A percentile compares a stretch with the other conserved stretches of the same genome.
Evolutionary conservation across 805 yeast species (phyloP).

Genomic region (Saturnispora dispora): DNA sequence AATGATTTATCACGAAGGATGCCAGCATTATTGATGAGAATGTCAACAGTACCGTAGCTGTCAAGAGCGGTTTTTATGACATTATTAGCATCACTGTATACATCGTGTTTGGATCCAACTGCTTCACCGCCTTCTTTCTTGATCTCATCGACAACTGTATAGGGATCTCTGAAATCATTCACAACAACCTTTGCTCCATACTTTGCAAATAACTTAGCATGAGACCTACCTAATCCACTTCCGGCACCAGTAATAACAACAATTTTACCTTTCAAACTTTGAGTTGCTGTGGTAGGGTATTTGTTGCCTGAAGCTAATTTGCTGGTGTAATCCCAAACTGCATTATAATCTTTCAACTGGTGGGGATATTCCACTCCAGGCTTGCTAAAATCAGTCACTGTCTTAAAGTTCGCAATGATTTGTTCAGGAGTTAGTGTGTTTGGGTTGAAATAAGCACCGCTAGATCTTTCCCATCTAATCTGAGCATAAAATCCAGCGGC

Average conservation of each 20-base stretch:
- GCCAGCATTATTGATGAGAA: slow-evolving; percentile 90
- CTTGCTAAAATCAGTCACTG: slow-evolving; percentile 54
- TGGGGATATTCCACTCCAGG: slow-evolving; percentile 57
- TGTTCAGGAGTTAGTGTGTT: slow-evolving; percentile 76
- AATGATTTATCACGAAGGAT: slow-evolving; percentile 85
- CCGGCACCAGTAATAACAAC: slow-evolving; percentile 94
- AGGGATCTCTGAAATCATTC: slow-evolving; percentile 77
- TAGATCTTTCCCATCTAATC: slow-evolving; percentile 89
- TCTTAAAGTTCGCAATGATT: slow-evolving; percentile 55
- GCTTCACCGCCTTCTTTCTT: slow-evolving; percentile 60
- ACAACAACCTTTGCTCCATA: slow-evolving; percentile 95
- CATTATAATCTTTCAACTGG: slow-evolving; percentile 61
- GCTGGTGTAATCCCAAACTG: slow-evolving; percentile 44
- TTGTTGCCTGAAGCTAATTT: slow-evolving; percentile 49
- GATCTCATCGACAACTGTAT: slow-evolving; percentile 66
- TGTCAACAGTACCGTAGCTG: slow-evolving; percentile 74
- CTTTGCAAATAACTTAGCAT: slow-evolving; percentile 75
- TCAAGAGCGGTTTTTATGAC: slow-evolving; percentile 72
- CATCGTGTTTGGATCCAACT: slow-evolving; percentile 76
- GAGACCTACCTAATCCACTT: slow-evolving; percentile 86
- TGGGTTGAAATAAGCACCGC: slow-evolving; percentile 78
- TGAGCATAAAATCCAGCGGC: slow-evolving; percentile 93
- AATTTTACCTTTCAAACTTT: slow-evolving; percentile 71
- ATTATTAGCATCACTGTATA: slow-evolving; percentile 61
- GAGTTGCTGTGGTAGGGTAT: slow-evolving; percentile 34